Evolutionary conservation across 208 protist species (phyloP).

Genomic region (Wallacemonas sp.): DNA sequence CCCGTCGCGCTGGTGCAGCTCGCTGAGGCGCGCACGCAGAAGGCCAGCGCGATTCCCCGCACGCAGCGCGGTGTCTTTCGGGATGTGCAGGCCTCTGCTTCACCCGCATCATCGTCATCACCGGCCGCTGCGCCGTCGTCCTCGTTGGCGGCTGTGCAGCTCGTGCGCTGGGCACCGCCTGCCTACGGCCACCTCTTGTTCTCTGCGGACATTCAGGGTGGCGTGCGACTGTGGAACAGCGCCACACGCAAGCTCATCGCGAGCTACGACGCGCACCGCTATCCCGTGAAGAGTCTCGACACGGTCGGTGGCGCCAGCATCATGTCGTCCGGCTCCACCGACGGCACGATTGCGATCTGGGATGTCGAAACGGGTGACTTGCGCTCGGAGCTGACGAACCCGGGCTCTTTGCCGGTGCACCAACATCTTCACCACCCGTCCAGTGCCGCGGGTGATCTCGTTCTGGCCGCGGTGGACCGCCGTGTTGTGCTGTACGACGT

Average conservation of each 20-base stretch:
- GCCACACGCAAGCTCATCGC: conserved; percentile 73
- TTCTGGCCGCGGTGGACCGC: conserved; percentile 64
- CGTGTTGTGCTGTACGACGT: conserved; percentile 90
- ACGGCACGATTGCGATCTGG: conserved; percentile 91
- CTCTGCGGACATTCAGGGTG: conserved; percentile 85
- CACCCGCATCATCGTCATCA: conserved; percentile 10
- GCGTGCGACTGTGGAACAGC: conserved; percentile 93
- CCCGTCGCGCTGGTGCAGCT: conserved; percentile 47
- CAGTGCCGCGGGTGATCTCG: conserved; percentile 35
- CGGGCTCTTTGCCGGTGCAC: conserved; percentile 51
- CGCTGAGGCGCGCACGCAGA: conserved; percentile 18
- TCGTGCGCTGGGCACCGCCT: conserved; percentile 92
- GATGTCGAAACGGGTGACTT: conserved; percentile 93
- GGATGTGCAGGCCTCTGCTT: conserved; percentile 3
- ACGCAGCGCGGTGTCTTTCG: conserved; percentile 47
- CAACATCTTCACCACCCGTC: conserved; percentile 82
- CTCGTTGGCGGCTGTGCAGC: conserved; percentile 77
- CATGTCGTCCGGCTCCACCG: conserved; percentile 93
- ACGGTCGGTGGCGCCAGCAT: conserved; percentile 82
- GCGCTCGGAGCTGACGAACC: conserved; percentile 68
- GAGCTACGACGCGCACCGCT: conserved; percentile 92
- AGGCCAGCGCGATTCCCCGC: conserved; percentile 45
- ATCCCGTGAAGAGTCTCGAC: conserved; percentile 90
- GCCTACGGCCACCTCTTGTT: conserved; percentile 94
- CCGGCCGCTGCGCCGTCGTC: conserved; percentile 42